Evolutionary conservation across 306 rosid genomes (phyloP).

Genomic region (Betula pendula): DNA sequence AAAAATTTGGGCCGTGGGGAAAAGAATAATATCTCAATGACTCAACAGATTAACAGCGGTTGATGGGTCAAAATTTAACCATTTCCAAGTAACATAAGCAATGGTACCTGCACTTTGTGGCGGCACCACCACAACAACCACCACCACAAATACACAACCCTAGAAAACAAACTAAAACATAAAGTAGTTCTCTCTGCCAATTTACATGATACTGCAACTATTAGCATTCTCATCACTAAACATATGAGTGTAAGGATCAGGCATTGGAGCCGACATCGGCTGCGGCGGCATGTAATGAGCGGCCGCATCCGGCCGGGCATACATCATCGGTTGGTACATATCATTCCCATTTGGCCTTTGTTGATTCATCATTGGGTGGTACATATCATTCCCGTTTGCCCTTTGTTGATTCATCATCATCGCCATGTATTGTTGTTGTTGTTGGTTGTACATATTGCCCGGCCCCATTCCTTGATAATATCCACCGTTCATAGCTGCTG

Average conservation of each 20-base stretch:
- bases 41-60: not conserved
- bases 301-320: constrained; percentile 44
- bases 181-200: not conserved
- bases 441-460: constrained; percentile 52
- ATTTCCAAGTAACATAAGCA: constrained; percentile 18
- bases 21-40: not conserved
- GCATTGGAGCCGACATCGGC: constrained; percentile 46
- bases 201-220: constrained; percentile 81
- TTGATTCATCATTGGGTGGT: constrained; percentile 18
- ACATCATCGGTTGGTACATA: constrained; percentile 82
- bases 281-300: constrained; percentile 58
- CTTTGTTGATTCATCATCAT: constrained; percentile 61
- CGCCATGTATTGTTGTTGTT: constrained; percentile 56
- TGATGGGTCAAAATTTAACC: not conserved
- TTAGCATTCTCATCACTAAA: constrained; percentile 86
- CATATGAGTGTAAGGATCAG: constrained; percentile 57
- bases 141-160: constrained; percentile 35
- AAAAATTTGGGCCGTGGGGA: no score
- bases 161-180: constrained; percentile 18
- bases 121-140: constrained; percentile 12
- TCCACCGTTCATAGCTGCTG: constrained; percentile 53
- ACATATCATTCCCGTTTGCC: constrained; percentile 29
- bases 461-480: constrained; percentile 67
- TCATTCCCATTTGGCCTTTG: constrained; percentile 58
- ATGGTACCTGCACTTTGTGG: constrained; percentile 38